Percentiles rank a stretch among this genome's conserved stretches.
phyloP scores from a whole-genome alignment of 2,329 filamentous ascomycete species.

The Aspergillus persii region DNA sequence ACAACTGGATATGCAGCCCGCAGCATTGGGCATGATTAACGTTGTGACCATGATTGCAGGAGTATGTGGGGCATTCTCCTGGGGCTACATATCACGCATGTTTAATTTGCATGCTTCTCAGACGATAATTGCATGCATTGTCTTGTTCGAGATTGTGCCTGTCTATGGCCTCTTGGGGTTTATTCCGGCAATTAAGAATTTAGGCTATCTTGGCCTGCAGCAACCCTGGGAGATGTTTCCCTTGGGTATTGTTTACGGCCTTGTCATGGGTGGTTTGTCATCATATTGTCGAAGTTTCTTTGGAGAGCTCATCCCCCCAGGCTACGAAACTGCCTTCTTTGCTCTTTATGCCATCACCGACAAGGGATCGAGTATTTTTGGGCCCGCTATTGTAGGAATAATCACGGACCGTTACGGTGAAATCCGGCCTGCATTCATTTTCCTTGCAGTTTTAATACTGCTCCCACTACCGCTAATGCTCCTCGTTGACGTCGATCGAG shows the following conservation, averaged over 20 bases:
- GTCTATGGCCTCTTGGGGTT: constrained; percentile 88
- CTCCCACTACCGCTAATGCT: constrained; percentile 81
- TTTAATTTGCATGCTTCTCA: constrained; percentile 74
- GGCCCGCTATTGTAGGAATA: constrained; percentile 85
- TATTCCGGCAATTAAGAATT: constrained; percentile 70
- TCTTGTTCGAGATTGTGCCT: constrained; percentile 86
- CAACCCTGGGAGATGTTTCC: constrained; percentile 97
- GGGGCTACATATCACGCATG: constrained; percentile 72
- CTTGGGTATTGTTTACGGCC: constrained; percentile 82
- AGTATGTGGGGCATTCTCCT: constrained; percentile 83
- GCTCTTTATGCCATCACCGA: constrained; percentile 96
- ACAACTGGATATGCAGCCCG: constrained; percentile 81
- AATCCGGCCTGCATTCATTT: constrained; percentile 87
- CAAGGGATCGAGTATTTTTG: constrained; percentile 91
- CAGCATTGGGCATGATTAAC: constrained; percentile 86
- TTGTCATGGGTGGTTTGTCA: constrained; percentile 89
- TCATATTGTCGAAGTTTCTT: constrained; percentile 91
- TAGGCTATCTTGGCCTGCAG: constrained; percentile 82
- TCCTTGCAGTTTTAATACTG: constrained; percentile 79
- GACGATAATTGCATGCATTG: constrained; percentile 89
- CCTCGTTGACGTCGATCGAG: constrained; percentile 79
- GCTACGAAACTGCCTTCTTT: constrained; percentile 94
- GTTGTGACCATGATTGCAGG: constrained; percentile 84
- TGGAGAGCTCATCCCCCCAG: constrained; percentile 89
- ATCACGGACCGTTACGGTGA: constrained; percentile 84